These are phyloP conservation scores for Porpolomopsis calyptriformis DNA, from an alignment of 768 basidiomycete genomes.

Conservation along the genomic window DNA sequence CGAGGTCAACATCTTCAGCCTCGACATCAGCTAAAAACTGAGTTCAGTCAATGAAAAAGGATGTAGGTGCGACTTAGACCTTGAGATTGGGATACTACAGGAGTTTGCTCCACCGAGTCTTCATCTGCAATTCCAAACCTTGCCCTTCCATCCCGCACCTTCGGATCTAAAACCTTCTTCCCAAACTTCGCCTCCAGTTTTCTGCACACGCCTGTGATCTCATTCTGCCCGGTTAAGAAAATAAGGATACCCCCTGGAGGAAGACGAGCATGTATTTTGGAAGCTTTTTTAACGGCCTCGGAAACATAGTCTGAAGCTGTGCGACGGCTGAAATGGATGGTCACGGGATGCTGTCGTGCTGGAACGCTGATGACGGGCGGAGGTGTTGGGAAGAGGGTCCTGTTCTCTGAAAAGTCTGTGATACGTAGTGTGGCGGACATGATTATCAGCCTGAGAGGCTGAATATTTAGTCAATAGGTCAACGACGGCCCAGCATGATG, in stretches of 20 bases:
- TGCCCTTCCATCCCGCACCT: constrained; percentile 21
- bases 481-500: neutral
- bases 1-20: constrained; percentile 71
- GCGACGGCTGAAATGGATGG: constrained; percentile 82
- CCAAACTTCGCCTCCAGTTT: constrained; percentile 75
- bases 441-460: constrained; percentile 88
- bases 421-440: constrained; percentile 98
- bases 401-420: constrained; percentile 84
- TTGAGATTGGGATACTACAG: constrained; percentile 27
- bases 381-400: constrained; percentile 61
- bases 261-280: constrained; percentile 84
- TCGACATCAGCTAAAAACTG: constrained; percentile 54
- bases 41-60: neutral
- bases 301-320: constrained; percentile 82
- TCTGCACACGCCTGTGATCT: constrained; percentile 78
- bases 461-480: constrained; percentile 7
- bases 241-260: constrained; percentile 90
- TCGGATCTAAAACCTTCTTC: constrained; percentile 45
- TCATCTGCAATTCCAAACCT: constrained; percentile 19
- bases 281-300: constrained; percentile 82
- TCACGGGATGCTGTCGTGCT: constrained; percentile 91
- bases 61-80: constrained; percentile 24
- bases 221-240: constrained; percentile 93
- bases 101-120: neutral
- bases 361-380: constrained; percentile 90